Evolutionary conservation across 306 rosid genomes (phyloP).

Genomic region (Acacia crassicarpa): DNA sequence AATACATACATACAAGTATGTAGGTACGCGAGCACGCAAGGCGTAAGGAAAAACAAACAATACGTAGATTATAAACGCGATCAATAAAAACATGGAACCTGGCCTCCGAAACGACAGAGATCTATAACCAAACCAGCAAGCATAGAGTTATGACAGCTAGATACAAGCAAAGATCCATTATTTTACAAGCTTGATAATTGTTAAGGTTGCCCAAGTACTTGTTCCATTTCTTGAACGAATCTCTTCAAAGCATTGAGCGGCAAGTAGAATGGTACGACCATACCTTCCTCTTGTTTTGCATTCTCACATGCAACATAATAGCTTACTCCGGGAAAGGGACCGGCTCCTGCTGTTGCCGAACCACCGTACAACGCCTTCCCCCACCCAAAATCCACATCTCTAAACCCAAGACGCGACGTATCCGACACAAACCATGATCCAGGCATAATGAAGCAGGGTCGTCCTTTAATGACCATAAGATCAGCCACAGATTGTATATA

Average conservation of each 20-base stretch:
- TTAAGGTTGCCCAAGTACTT: not conserved
- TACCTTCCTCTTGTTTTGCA: constrained; percentile 40
- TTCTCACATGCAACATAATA: not conserved
- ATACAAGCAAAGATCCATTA: too few relatives aligned
- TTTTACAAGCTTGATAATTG: not conserved
- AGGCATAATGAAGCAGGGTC: not conserved
- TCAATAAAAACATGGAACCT: too few relatives aligned
- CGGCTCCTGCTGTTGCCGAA: not conserved
- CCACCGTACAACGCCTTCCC: constrained; percentile 43
- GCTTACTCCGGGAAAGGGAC: not conserved
- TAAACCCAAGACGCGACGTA: not conserved
- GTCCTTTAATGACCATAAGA: not conserved
- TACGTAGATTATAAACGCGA: too few relatives aligned
- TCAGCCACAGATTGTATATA: not conserved
- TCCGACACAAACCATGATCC: not conserved
- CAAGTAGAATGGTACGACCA: constrained; percentile 35
- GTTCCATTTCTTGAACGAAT: not conserved
- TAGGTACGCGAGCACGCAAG: accelerated
- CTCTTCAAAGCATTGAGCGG: constrained; percentile 21
- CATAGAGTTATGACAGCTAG: too few relatives aligned
- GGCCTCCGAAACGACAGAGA: too few relatives aligned
- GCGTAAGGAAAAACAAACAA: too few relatives aligned
- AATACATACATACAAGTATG: too few relatives aligned
- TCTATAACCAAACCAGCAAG: too few relatives aligned
- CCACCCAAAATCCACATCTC: constrained; percentile 52